phyloP scores from a whole-genome alignment of 2,329 filamentous ascomycete genomes.

The Raffaelea deltoideospora region DNA sequence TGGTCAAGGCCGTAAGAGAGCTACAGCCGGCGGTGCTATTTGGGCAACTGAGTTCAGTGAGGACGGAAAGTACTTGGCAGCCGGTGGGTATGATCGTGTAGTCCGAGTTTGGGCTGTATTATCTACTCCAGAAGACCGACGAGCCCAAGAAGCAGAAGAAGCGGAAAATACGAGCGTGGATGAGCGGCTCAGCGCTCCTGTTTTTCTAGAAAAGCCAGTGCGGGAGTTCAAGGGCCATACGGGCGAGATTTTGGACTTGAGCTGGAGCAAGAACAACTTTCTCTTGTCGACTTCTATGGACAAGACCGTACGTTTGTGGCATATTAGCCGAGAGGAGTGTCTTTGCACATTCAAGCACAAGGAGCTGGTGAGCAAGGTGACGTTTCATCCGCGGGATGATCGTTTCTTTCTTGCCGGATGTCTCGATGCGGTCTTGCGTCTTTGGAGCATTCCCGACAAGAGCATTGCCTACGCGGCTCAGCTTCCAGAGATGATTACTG shows the following conservation, averaged over 20 bases:
- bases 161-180: slow-evolving; percentile 20
- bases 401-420: slow-evolving; percentile 93
- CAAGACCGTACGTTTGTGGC: slow-evolving; percentile 91
- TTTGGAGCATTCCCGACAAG: slow-evolving; percentile 97
- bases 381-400: slow-evolving; percentile 89
- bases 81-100: slow-evolving; percentile 77
- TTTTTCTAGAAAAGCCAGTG: slow-evolving; percentile 67
- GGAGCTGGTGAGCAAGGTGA: slow-evolving; percentile 87
- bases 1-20: slow-evolving; percentile 23
- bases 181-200: slow-evolving; percentile 69
- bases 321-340: slow-evolving; percentile 70
- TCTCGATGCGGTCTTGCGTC: slow-evolving; percentile 68
- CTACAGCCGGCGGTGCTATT: slow-evolving; percentile 47
- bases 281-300: slow-evolving; percentile 94
- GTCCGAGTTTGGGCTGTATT: slow-evolving; percentile 85
- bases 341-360: slow-evolving; percentile 88
- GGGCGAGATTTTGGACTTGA: slow-evolving; percentile 75
- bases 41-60: slow-evolving; percentile 91
- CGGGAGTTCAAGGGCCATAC: slow-evolving; percentile 73
- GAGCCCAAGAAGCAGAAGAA: slow-evolving; percentile 57
- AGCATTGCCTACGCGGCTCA: slow-evolving; percentile 70
- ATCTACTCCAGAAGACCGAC: slow-evolving; percentile 64
- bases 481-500: slow-evolving; percentile 77
- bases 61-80: slow-evolving; percentile 80
- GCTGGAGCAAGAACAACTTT: slow-evolving; percentile 99